phyloP scores from a whole-genome alignment of 495 filamentous ascomycete species.

The Aspergillus bertholletiae region DNA sequence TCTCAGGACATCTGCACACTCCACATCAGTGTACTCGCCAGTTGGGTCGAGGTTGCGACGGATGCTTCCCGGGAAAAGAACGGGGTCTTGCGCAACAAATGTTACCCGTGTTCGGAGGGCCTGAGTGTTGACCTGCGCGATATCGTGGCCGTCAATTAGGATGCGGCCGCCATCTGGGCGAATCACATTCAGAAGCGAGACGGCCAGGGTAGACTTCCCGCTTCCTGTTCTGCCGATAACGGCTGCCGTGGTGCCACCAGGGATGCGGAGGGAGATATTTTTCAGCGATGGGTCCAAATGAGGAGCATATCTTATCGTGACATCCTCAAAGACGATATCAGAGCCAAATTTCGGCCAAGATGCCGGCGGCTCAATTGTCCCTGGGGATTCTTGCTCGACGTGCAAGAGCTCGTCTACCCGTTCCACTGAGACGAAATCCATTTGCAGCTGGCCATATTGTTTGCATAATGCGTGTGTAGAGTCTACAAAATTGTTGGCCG shows the following conservation, averaged over 20 bases:
- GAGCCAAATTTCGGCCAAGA: constrained; percentile 69
- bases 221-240: constrained; percentile 62
- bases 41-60: constrained; percentile 55
- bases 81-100: constrained; percentile 63
- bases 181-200: constrained; percentile 58
- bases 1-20: constrained; percentile 47
- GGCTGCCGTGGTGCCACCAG: constrained; percentile 66
- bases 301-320: constrained; percentile 74
- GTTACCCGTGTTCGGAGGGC: constrained; percentile 56
- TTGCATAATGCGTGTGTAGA: constrained; percentile 71
- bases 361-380: constrained; percentile 62
- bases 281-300: constrained; percentile 65
- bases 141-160: constrained; percentile 56
- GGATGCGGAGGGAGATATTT: constrained; percentile 63
- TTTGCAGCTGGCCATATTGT: constrained; percentile 76
- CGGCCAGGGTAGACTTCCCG: constrained; percentile 64
- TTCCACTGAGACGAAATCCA: constrained; percentile 88
- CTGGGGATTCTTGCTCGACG: constrained; percentile 67
- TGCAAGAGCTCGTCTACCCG: constrained; percentile 73
- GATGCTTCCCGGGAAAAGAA: constrained; percentile 60
- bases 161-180: constrained; percentile 53
- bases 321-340: constrained; percentile 70
- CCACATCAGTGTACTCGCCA: constrained; percentile 42
- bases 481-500: constrained; percentile 48
- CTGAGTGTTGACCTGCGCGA: constrained; percentile 56